A percentile compares a stretch with the other conserved stretches of the same genome.
These are phyloP conservation scores for Bryoerythrophyllum caledonicum DNA, from an alignment of 225 moss, liverwort and hornwort genomes.

Conservation along the genomic window DNA sequence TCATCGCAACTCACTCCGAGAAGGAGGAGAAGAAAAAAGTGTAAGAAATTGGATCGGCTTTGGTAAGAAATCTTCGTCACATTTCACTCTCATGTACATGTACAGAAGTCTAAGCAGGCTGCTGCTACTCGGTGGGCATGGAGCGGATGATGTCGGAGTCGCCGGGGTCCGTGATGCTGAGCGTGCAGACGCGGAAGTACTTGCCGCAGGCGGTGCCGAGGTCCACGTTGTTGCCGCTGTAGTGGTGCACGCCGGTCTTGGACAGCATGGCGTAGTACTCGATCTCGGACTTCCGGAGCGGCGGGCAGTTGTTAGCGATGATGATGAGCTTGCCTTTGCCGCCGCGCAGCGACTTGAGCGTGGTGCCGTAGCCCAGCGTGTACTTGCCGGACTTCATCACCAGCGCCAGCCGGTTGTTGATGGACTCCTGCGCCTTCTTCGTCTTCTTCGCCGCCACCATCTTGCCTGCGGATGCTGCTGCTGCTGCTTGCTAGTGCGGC, in stretches of 20 bases:
- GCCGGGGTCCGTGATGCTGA: conserved; percentile 44
- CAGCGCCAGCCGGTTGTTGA: conserved; percentile 48
- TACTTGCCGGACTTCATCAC: conserved; percentile 63
- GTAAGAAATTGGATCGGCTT: neutral
- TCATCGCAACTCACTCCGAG: too few relatives aligned
- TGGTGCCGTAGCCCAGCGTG: conserved; percentile 44
- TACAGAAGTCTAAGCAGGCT: neutral
- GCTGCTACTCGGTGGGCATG: conserved; percentile 41
- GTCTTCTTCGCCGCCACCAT: conserved; percentile 60
- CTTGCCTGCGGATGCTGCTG: neutral
- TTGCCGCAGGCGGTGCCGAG: conserved; percentile 52
- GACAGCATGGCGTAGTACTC: conserved; percentile 58
- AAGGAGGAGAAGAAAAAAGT: neutral
- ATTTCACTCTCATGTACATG: neutral
- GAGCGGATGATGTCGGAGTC: conserved; percentile 49
- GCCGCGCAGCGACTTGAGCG: conserved; percentile 49
- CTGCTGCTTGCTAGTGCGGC: too few relatives aligned
- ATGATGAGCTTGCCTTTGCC: conserved; percentile 57
- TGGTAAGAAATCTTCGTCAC: neutral
- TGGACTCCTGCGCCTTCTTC: conserved; percentile 57
- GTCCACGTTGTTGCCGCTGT: conserved; percentile 53
- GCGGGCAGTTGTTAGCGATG: conserved; percentile 53
- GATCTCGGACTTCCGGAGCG: conserved; percentile 49
- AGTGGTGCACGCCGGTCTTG: conserved; percentile 55
- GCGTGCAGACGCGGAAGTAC: conserved; percentile 40